Evolutionary conservation across 768 basidiomycete genomes (phyloP), one percentile per base, ranked within the genome.

Genomic region (Podaxis mareebaensis): DNA sequence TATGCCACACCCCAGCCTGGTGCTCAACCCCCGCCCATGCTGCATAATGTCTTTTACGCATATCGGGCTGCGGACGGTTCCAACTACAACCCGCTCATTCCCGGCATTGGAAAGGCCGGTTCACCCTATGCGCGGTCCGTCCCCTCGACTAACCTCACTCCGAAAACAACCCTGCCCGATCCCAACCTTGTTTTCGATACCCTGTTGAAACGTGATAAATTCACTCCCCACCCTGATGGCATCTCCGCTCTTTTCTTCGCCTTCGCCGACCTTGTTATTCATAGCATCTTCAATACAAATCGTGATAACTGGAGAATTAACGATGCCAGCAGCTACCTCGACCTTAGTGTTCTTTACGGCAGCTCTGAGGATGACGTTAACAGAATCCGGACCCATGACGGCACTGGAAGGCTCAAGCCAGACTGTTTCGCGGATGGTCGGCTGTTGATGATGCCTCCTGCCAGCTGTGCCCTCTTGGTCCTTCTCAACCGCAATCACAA

Each of bases 201-300:
- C 1, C 84, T 94, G 13, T 77, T 94, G 44, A 72, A 81, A 20
- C 77, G 82, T 26, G 78, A 80, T 26, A 70, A 79, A 58, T 87
- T 84, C 65, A 68, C 69, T 20, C 73, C 78, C 8, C 89, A 90
- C 71, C 88, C 89, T 3, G 85, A 83, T 3, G 91, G 91, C 20
- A 82, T 93, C 51, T 90, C 87, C 13, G 82, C 84, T 64, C 75
- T 90, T 20, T 89, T 92, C 75, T 93, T 92, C 67, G 88, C 91
- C 0, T 91, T 93, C 68, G 91, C 91, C 12, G 82, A 91, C 68
- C 74, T 92, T 61, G 78, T 93, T 63, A 91, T 90, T 67, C 91
- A 93, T 73, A 80, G 77, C 60, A 80, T 89, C 66, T 94, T 94
- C 77, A 76, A 88, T 66, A 82, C 83, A 6, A 86, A 81, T 64